These are phyloP conservation scores for Eudorina sp. DNA, from an alignment of 139 green algal species.

Conservation along the genomic window DNA sequence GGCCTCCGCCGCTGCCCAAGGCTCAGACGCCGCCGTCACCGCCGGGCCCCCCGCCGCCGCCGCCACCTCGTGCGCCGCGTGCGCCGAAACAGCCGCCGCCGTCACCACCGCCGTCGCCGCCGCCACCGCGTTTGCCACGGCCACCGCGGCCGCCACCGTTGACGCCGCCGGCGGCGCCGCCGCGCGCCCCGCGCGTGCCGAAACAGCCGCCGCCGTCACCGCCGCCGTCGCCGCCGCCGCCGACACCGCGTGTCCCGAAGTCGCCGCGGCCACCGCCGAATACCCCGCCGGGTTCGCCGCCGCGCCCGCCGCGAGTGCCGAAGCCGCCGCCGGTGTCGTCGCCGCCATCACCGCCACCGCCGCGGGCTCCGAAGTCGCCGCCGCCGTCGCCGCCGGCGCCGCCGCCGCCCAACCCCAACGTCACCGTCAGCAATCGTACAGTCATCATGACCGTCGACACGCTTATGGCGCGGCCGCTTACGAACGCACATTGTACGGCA, in stretches of 20 bases:
- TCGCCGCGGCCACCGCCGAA: background rate
- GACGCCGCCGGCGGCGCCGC: background rate
- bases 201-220: background rate
- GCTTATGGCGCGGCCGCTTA: constrained; percentile 1
- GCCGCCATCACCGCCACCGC: background rate
- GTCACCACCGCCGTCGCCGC: background rate
- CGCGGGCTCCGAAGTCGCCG: background rate
- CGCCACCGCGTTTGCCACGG: background rate
- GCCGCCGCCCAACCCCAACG: constrained; percentile 3
- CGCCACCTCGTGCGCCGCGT: background rate
- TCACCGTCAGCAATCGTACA: constrained; percentile 43
- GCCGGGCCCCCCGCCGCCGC: background rate
- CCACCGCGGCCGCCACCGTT: background rate
- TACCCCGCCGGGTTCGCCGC: background rate
- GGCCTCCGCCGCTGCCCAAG: background rate
- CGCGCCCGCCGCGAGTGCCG: background rate
- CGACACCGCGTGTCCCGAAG: background rate
- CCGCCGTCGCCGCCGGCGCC: background rate
- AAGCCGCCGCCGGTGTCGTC: background rate
- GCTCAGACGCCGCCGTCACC: background rate
- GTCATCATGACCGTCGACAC: constrained; percentile 45
- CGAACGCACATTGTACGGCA: constrained; percentile 10
- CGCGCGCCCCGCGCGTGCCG: background rate
- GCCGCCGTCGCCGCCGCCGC: background rate
- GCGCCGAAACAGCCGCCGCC: background rate